Evolutionary conservation across 768 basidiomycete species (phyloP), one percentile per base, ranked within the genome.

Genomic region (Leucocoprinus sp.): DNA sequence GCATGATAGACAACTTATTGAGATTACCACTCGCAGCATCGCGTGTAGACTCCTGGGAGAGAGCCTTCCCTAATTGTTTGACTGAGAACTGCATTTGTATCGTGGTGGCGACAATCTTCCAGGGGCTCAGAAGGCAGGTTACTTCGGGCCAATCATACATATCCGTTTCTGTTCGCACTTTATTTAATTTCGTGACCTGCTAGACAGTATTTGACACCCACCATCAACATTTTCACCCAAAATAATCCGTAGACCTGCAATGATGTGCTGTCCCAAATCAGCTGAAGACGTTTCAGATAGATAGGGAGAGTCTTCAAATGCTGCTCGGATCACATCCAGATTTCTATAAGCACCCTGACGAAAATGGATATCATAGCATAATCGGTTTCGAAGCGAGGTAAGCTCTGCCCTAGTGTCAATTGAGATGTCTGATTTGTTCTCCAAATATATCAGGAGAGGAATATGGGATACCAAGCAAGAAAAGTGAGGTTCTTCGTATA

Each of bases 31-130:
- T 73, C n/a, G 83, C 82, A 8, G 69, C 66, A 46, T 71, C 63
- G 49, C 67, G 74, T 31, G 68, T 74, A 8, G 70, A 65, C 31
- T 80, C 78, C 29, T 76, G 72, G n/a, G 68, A 64, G 24, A 90
- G 69, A 8, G 78, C 78, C 39, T 81, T 74, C 14, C 80, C 83
- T 54, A 90, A 64, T 53, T 86, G 84, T 56, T 83, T 77, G 43
- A 90, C 67, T 34, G 80, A 76, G 29, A 90, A 73, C 48, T 87
- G 83, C 50, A 89, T 72, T 53, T 87, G 82, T 44, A 89, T 82
- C 4, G 82, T 80, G 0, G 89, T 88, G 2, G 84, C 84, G 8
- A 84, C 78, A 19, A 90, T 74, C 55, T 84, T 86, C 85, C 88
- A 91, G 0, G 86, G 88, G 50, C 84, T 88, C 22, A 90, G 65